These are phyloP conservation scores for Yarrowia sp. DNA, from an alignment of 805 yeast genomes.

Conservation along the genomic window DNA sequence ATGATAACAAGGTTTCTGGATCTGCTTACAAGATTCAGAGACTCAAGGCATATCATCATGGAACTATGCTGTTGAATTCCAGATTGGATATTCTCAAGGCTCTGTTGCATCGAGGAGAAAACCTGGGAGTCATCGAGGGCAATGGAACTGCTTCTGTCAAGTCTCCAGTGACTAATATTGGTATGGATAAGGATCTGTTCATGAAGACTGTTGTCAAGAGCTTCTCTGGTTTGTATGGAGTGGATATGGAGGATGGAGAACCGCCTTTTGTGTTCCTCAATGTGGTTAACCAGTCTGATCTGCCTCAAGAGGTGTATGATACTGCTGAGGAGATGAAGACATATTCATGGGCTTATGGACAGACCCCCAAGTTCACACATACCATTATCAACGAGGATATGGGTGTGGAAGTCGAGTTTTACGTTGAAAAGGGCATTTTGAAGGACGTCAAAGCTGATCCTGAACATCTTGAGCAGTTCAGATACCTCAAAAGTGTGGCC, in stretches of 20 bases:
- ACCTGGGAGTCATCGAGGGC: constrained; percentile 46
- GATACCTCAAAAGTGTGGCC: constrained; percentile 4
- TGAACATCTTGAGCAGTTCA: not conserved
- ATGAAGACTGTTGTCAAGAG: constrained; percentile 44
- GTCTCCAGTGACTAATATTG: constrained; percentile 72
- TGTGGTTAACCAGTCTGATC: not conserved
- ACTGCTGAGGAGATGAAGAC: constrained; percentile 44
- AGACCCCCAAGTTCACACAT: constrained; percentile 72
- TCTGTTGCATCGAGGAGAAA: constrained; percentile 52
- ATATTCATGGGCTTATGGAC: constrained; percentile 76
- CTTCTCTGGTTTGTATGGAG: constrained; percentile 42
- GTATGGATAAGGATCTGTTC: constrained; percentile 48
- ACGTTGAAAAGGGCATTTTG: constrained; percentile 52
- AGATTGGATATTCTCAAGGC: constrained; percentile 57
- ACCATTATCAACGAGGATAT: constrained; percentile 41
- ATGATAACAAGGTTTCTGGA: constrained; percentile 70
- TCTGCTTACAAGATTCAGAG: constrained; percentile 85
- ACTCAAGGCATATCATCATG: constrained; percentile 89
- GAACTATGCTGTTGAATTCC: constrained; percentile 82
- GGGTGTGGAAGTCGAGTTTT: constrained; percentile 41
- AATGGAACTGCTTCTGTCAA: constrained; percentile 72
- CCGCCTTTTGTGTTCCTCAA: not conserved
- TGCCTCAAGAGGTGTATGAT: constrained; percentile 30
- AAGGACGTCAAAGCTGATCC: constrained; percentile 25
- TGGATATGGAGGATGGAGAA: constrained; percentile 15